Conservation (phyloP, 768 basidiomycete genomes). For the Clitopilus passeckerianus region DNA sequence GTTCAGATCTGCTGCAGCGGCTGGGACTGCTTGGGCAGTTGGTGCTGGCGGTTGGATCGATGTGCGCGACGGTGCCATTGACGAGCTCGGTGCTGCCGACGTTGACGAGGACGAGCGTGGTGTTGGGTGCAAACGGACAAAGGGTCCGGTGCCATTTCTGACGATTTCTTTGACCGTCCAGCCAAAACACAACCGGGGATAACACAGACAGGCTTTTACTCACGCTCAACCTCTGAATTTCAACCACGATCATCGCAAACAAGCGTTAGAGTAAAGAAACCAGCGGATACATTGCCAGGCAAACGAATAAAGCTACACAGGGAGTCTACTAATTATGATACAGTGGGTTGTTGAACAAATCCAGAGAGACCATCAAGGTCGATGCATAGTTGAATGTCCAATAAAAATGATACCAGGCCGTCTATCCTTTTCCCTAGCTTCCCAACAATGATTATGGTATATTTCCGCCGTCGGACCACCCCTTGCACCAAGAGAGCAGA, state of each 20-base stretch:
- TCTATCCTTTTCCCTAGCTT: background rate
- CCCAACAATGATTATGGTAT: background rate
- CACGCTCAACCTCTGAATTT: background rate
- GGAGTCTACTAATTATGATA: background rate
- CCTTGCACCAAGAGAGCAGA: background rate
- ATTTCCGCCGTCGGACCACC: background rate
- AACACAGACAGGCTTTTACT: background rate
- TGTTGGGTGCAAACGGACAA: background rate
- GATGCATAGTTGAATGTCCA: background rate
- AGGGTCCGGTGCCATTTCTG: background rate
- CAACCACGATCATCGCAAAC: background rate
- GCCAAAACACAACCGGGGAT: background rate
- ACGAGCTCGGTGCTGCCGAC: slow-evolving; percentile 3
- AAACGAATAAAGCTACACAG: background rate
- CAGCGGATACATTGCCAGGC: background rate
- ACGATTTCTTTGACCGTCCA: background rate
- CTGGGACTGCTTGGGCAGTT: slow-evolving; percentile 12
- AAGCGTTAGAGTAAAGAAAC: background rate
- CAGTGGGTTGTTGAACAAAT: background rate
- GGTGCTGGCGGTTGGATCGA: slow-evolving; percentile 13
- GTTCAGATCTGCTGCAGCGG: slow-evolving; percentile 18
- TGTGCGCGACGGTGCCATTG: slow-evolving; percentile 32
- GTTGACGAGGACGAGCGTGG: slow-evolving; percentile 3
- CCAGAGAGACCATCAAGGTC: background rate
- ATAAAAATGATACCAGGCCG: background rate